These are phyloP conservation scores for Mycena sanguinolenta DNA, from an alignment of 768 basidiomycete genomes.

Conservation along the genomic window DNA sequence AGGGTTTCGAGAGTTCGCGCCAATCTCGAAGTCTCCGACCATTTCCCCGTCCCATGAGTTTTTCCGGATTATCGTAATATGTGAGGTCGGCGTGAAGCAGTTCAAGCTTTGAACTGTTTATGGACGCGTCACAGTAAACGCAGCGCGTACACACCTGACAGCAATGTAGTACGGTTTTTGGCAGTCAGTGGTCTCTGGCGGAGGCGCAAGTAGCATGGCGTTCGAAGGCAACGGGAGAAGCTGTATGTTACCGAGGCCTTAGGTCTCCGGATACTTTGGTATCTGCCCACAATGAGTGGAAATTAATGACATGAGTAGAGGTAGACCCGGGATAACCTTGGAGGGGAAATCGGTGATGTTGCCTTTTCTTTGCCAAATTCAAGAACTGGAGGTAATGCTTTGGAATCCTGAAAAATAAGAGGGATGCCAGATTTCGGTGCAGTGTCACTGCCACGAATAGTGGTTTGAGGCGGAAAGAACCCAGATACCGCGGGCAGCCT, in stretches of 20 bases:
- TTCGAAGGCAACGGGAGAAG: constrained; percentile 55
- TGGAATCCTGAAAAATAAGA: constrained; percentile 15
- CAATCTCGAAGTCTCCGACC: constrained; percentile 64
- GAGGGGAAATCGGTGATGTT: constrained; percentile 16
- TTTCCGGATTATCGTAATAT: constrained; percentile 58
- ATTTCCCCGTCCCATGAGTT: constrained; percentile 57
- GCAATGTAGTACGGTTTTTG: constrained; percentile 59
- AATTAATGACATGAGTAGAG: background rate
- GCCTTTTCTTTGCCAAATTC: constrained; percentile 3
- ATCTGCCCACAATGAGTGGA: constrained; percentile 34
- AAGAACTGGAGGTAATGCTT: constrained; percentile 3
- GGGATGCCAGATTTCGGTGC: constrained; percentile 21
- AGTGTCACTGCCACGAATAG: constrained; percentile 13
- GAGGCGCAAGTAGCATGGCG: constrained; percentile 54
- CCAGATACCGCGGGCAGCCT: constrained; percentile 22
- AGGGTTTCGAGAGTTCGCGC: constrained; percentile 45
- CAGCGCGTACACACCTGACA: constrained; percentile 41
- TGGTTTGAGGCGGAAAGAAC: constrained; percentile 20
- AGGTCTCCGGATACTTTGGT: constrained; percentile 46
- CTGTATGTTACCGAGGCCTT: constrained; percentile 52
- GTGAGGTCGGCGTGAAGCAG: constrained; percentile 63
- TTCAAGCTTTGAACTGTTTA: constrained; percentile 48
- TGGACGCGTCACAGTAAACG: background rate
- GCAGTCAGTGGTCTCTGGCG: constrained; percentile 42
- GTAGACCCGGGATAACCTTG: constrained; percentile 13